Evolutionary conservation across 2,329 filamentous ascomycete species (phyloP).

Genomic region (Lachnum nothofagi): DNA sequence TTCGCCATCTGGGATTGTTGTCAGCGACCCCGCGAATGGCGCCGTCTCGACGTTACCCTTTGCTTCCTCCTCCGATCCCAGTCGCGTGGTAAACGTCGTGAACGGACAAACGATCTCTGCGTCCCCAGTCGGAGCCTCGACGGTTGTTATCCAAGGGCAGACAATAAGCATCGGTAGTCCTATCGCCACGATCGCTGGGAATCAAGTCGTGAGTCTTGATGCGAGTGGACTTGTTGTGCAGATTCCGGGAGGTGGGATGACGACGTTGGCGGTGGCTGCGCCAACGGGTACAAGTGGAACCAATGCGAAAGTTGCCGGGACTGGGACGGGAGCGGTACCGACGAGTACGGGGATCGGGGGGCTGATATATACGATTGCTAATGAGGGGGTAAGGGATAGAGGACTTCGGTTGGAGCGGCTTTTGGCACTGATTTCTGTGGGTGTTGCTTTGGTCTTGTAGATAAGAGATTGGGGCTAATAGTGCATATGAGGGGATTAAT

Average conservation of each 20-base stretch:
- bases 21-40: conserved; percentile 1
- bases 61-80: not conserved
- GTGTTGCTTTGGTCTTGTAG: too few species aligned
- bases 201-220: conserved; percentile 10
- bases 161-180: conserved; percentile 6
- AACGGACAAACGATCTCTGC: not conserved
- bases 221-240: conserved; percentile 11
- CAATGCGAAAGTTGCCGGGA: not conserved
- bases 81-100: not conserved
- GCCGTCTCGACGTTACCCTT: not conserved
- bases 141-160: conserved; percentile 6
- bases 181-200: conserved; percentile 2
- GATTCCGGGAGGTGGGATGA: conserved; percentile 9
- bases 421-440: too few species aligned
- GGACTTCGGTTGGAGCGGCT: too few species aligned
- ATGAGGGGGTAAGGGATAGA: too few species aligned
- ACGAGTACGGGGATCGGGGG: not conserved
- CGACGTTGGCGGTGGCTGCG: conserved; percentile 4
- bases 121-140: not conserved
- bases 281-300: not conserved
- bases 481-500: too few species aligned
- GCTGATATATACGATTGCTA: not conserved
- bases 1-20: conserved; percentile 5
- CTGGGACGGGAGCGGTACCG: not conserved
- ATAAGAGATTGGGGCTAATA: too few species aligned